These are phyloP conservation scores for Pseudevernia furfuracea DNA, from an alignment of 495 filamentous ascomycete genomes.

Conservation along the genomic window DNA sequence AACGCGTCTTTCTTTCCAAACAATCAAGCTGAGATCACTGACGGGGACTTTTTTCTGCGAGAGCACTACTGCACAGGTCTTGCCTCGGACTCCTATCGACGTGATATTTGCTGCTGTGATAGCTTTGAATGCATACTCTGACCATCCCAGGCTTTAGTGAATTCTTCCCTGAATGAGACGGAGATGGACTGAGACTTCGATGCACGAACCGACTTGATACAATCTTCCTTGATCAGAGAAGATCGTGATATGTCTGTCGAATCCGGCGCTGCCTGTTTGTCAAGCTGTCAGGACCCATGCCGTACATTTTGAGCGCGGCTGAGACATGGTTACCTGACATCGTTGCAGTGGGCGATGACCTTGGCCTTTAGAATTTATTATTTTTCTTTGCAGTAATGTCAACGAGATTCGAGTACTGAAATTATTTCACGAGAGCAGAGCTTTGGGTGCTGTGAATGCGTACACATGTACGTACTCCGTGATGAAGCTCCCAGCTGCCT, in stretches of 20 bases:
- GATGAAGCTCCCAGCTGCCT: constrained; percentile 14
- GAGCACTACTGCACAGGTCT: constrained; percentile 91
- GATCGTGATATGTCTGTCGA: constrained; percentile 98
- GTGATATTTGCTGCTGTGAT: constrained; percentile 99
- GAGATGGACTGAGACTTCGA: background rate
- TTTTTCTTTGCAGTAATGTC: background rate
- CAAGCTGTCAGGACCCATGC: constrained; percentile 9
- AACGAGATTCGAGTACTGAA: background rate
- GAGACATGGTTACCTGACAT: constrained; percentile 17
- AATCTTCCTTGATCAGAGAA: constrained; percentile 97
- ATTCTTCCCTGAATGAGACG: background rate
- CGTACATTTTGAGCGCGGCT: background rate
- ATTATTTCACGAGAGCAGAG: background rate
- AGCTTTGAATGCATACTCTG: constrained; percentile 99
- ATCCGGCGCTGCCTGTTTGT: constrained; percentile 78
- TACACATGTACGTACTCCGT: constrained; percentile 1
- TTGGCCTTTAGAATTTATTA: background rate
- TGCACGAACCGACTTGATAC: constrained; percentile 94
- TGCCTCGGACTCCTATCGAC: constrained; percentile 89
- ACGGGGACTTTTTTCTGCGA: constrained; percentile 99
- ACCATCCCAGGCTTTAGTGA: background rate
- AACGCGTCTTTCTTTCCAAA: background rate
- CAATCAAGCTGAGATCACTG: constrained; percentile 36
- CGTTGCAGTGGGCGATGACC: background rate
- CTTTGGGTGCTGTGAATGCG: background rate